Conservation (phyloP, 805 yeast species). For the Saccharomycopsis guyanensis region DNA sequence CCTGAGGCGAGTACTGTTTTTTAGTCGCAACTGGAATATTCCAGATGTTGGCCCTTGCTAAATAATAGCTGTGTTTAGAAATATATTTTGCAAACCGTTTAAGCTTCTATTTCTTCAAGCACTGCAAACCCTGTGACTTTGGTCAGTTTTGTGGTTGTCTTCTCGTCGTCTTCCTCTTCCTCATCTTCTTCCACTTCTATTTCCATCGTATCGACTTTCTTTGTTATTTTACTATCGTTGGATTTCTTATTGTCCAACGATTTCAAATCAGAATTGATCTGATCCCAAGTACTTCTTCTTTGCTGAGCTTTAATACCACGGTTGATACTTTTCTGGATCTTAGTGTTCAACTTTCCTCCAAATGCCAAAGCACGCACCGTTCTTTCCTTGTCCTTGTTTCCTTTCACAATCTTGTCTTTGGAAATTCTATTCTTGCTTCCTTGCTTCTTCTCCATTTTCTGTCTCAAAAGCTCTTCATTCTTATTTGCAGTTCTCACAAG, state of each 20-base stretch:
- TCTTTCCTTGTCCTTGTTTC: constrained; percentile 4
- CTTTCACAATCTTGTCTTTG: background rate
- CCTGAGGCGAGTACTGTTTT: too few species aligned
- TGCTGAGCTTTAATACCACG: constrained; percentile 12
- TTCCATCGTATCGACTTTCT: constrained; percentile 3
- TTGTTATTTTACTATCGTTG: background rate
- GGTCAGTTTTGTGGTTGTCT: background rate
- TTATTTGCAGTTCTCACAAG: constrained; percentile 20
- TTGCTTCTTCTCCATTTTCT: constrained; percentile 15
- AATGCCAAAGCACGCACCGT: constrained; percentile 13
- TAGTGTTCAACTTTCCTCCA: constrained; percentile 16
- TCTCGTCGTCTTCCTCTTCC: constrained; percentile 13
- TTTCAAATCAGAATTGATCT: constrained; percentile 11
- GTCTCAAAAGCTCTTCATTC: constrained; percentile 17
- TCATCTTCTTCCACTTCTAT: constrained; percentile 12
- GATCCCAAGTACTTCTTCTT: constrained; percentile 20
- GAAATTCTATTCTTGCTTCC: constrained; percentile 1
- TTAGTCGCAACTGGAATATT: too few species aligned
- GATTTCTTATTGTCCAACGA: background rate
- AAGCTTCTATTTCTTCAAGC: constrained; percentile 19
- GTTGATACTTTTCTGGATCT: constrained; percentile 18
- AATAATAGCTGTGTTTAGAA: too few species aligned
- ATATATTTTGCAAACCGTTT: too few species aligned
- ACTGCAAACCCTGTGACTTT: background rate
- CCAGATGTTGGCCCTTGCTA: too few species aligned